Evolutionary conservation across 345 rosid genomes (phyloP), one percentile per base, ranked within the genome.

Genomic region (Schrenkiella parvula): DNA sequence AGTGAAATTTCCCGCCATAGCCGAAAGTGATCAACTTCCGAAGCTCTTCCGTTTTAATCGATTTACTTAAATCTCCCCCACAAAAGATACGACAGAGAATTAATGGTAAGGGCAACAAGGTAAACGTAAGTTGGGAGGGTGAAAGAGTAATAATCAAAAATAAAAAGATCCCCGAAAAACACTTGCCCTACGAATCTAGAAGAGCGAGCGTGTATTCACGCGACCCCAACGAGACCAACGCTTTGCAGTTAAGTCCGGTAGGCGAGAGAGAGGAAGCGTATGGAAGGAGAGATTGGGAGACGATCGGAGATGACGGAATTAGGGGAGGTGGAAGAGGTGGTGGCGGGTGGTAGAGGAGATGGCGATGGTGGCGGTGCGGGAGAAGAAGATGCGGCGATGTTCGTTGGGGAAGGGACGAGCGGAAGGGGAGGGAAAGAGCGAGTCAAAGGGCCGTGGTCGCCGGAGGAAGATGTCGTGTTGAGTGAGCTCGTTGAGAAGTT

Each of bases 361-460:
- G 75, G 70, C n/a, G 68, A 71, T 18, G 80, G 75, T 17, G 83
- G 31, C 52, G 51, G 57, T 35, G 67, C 70, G 73, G 76, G 75
- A 18, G 75, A 74, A 12, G 85, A n/a, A 10, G 65, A 64, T 50
- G 70, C 78, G 70, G 66, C 21, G 65, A 43, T 18, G 79, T 64
- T 18, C 46, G 69, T n/a, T 59, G 75, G 44, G 72, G 76, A 83
- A 23, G 74, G 68, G 44, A 75, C 61, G 17, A 78, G 79, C 0
- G 70, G 69, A 13, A 52, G 48, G 14, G 70, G 64, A 67, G 8
- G 80, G 0, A 82, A 69, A 50, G 73, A 82, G 41, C 70, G 72
- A 81, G 87, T 89, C 52, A 88, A 79, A 66, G 89, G 91, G 9
- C 82, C 96, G 0, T 88, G 96, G 96, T 86, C 89, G 13, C 81